Base-by-base conservation (phyloP, 768 basidiomycete species). In the Naganishia kalamii region DNA sequence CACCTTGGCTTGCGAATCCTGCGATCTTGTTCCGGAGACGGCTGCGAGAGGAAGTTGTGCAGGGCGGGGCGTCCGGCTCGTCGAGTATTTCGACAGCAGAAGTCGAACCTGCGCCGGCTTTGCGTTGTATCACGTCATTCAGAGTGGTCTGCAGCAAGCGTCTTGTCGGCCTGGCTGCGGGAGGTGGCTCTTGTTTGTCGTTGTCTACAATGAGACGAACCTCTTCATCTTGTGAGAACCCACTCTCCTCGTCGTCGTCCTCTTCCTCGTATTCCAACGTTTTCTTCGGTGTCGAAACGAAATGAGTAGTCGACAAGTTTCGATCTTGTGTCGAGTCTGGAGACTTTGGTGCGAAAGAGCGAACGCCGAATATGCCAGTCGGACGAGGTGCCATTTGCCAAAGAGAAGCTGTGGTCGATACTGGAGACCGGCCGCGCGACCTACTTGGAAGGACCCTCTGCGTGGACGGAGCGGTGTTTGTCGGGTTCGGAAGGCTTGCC, bases 1-100 rank as follows among this genome's bases (percentile, higher is more conserved):
- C 80, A 82, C 41, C 84, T 37, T 72, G 73, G 68, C 84, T 80
- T 12, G 85, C 82, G 77, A 86, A 88, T 12, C 77, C 81, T 47
- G 78, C 81, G 63, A 89, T 71, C 57, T 75, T 81, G 57, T 77
- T 80, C 62, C 83, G 80, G 59, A 88, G 75, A 33, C 60, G 62
- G 35, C 65, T 72, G 79, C 65, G 77, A 6, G 54, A 33, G 2
- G 54, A 57, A 40, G 23, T 12, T 29, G 21, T 57, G 35, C 13
- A 23, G 13, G 33, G 21, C 19, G 19, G 19, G 3, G 19, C 32
- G 51, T 5, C 4, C 13, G 30, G 7, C 8, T n/a, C 2, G 29
- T n/a, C 19, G 32, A 13, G 6, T 8, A 40, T 40, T 7, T 7
- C 37, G 7, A 7, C 37, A 17, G 32, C 35, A 7, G 46, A 6